These are phyloP conservation scores for Lepiota venenata DNA, from an alignment of 768 basidiomycete genomes.

Conservation along the genomic window DNA sequence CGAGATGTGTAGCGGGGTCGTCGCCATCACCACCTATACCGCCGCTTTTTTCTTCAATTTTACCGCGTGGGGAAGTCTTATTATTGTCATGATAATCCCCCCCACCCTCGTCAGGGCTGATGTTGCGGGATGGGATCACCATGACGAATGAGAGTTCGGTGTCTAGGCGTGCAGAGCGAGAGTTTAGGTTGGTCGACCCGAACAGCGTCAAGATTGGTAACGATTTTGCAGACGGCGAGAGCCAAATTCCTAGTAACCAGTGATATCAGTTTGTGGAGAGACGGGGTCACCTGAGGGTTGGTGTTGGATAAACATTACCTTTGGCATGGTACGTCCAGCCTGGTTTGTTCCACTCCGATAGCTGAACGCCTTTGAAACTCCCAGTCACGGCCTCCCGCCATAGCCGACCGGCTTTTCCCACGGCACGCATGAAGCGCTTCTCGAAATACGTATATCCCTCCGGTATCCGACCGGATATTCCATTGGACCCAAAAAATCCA, in stretches of 20 bases:
- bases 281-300: not conserved
- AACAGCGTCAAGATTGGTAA: conserved; percentile 77
- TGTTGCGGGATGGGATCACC: conserved; percentile 50
- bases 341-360: conserved; percentile 83
- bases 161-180: conserved; percentile 86
- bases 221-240: conserved; percentile 52
- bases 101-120: not conserved
- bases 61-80: not conserved
- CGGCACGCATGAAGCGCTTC: conserved; percentile 74
- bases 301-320: conserved; percentile 63
- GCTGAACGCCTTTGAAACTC: conserved; percentile 49
- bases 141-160: conserved; percentile 90
- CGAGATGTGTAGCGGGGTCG: conserved; percentile 11
- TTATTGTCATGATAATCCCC: too few relatives aligned
- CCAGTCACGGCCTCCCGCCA: conserved; percentile 27
- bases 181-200: conserved; percentile 93
- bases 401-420: conserved; percentile 40
- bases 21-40: conserved; percentile 14
- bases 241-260: conserved; percentile 70
- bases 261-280: not conserved
- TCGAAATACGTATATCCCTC: conserved; percentile 92
- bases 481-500: conserved; percentile 88
- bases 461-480: conserved; percentile 90
- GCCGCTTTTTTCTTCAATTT: not conserved
- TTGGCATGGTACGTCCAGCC: conserved; percentile 99